Evolutionary conservation across 116 monocot species (phyloP).

Genomic region (Dioscorea cayenensis): DNA sequence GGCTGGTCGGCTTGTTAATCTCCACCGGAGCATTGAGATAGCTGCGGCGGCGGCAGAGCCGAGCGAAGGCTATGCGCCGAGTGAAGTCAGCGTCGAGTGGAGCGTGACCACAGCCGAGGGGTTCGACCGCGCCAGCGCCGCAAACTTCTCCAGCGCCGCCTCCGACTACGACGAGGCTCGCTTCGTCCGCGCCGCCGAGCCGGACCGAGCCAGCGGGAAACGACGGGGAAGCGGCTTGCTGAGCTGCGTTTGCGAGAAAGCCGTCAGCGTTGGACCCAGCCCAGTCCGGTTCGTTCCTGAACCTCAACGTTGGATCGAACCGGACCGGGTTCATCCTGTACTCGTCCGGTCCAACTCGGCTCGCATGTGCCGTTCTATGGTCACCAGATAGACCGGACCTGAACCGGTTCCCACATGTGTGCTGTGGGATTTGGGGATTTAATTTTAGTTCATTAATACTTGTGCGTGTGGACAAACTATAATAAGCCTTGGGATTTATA

Average conservation of each 20-base stretch:
- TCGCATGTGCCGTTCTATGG: background rate
- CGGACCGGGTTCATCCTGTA: background rate
- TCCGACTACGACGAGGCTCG: slow-evolving; percentile 23
- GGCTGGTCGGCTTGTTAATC: background rate
- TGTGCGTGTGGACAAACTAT: too few species aligned
- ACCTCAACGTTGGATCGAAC: background rate
- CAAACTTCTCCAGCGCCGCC: slow-evolving; percentile 42
- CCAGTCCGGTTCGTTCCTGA: slow-evolving; percentile 17
- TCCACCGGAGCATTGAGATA: background rate
- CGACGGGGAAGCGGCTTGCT: slow-evolving; percentile 16
- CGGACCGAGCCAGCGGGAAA: background rate
- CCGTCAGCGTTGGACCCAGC: slow-evolving; percentile 32
- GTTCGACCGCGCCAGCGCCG: slow-evolving; percentile 32
- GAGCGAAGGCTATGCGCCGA: slow-evolving; percentile 50
- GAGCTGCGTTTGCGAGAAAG: slow-evolving; percentile 47
- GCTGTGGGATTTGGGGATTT: background rate
- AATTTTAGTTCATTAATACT: background rate
- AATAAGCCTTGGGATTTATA: too few species aligned
- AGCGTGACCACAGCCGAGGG: slow-evolving; percentile 54
- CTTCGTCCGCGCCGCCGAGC: slow-evolving; percentile 35
- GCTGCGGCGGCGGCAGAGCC: slow-evolving; percentile 7
- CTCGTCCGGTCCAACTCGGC: background rate
- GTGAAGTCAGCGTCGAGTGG: slow-evolving; percentile 50
- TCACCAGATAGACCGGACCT: background rate
- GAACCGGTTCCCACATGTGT: background rate